Conservation (phyloP, 208 protist species). For the Trichomonas vaginalis region DNA sequence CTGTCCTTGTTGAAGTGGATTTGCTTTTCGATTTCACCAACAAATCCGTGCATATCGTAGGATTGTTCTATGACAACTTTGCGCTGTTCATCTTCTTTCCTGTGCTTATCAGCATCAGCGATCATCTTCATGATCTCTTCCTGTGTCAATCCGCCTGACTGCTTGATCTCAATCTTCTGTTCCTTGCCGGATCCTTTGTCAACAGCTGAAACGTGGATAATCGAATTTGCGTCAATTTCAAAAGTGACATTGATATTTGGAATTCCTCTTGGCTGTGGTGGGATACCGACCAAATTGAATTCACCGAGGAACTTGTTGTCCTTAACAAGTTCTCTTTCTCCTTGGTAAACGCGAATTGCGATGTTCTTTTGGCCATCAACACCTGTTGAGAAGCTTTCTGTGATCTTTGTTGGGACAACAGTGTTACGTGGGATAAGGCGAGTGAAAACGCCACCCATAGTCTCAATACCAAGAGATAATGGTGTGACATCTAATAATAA, state of each 20-base stretch:
- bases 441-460: constrained; percentile 83
- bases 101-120: constrained; percentile 44
- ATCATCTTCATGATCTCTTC: constrained; percentile 57
- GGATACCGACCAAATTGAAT: constrained; percentile 56
- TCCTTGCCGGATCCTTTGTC: constrained; percentile 61
- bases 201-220: constrained; percentile 58
- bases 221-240: constrained; percentile 66
- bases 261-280: constrained; percentile 50
- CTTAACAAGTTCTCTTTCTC: constrained; percentile 60
- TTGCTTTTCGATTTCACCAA: background rate
- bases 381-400: constrained; percentile 68
- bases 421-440: constrained; percentile 90
- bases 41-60: constrained; percentile 30
- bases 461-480: constrained; percentile 89
- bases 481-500: constrained; percentile 91
- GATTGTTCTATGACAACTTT: constrained; percentile 32
- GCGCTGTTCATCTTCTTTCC: constrained; percentile 26
- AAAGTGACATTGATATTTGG: constrained; percentile 67
- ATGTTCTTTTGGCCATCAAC: constrained; percentile 64
- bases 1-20: background rate
- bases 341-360: constrained; percentile 69
- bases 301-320: constrained; percentile 66
- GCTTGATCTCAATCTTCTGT: constrained; percentile 50
- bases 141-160: constrained; percentile 47
- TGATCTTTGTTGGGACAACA: constrained; percentile 85